These are phyloP conservation scores for Chimonanthus salicifolius DNA, from an alignment of 164 flowering plant genomes.

Conservation along the genomic window DNA sequence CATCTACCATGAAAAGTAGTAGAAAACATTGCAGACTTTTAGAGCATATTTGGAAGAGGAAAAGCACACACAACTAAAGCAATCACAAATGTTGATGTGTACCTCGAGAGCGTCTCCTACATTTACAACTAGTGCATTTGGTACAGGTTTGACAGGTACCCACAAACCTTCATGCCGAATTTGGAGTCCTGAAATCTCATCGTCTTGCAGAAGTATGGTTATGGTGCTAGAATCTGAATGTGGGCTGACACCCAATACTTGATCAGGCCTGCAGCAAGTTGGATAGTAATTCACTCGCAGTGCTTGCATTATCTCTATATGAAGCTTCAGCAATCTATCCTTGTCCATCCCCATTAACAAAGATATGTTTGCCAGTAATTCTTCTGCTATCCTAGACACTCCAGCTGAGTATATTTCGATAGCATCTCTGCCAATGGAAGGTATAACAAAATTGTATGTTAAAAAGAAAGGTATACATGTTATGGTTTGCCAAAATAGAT, in stretches of 20 bases:
- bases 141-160: conserved; percentile 27
- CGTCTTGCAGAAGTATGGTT: conserved; percentile 31
- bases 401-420: conserved; percentile 22
- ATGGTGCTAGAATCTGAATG: conserved; percentile 31
- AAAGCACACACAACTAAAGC: too few species aligned
- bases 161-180: conserved; percentile 22
- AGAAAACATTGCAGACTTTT: too few species aligned
- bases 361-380: conserved; percentile 18
- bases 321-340: conserved; percentile 15
- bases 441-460: too few species aligned
- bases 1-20: too few species aligned
- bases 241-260: conserved; percentile 27
- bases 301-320: conserved; percentile 16
- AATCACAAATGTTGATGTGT: background rate
- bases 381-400: conserved; percentile 13
- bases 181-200: conserved; percentile 24
- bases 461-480: too few species aligned
- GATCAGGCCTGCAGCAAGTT: conserved; percentile 23
- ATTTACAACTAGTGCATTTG: conserved; percentile 26
- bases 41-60: too few species aligned
- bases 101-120: conserved; percentile 36
- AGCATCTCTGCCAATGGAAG: conserved; percentile 14
- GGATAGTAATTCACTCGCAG: conserved; percentile 29
- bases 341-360: conserved; percentile 21
- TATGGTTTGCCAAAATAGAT: too few species aligned